These are phyloP conservation scores for Rhodamnia argentea DNA, from an alignment of 345 rosid genomes.

Conservation along the genomic window DNA sequence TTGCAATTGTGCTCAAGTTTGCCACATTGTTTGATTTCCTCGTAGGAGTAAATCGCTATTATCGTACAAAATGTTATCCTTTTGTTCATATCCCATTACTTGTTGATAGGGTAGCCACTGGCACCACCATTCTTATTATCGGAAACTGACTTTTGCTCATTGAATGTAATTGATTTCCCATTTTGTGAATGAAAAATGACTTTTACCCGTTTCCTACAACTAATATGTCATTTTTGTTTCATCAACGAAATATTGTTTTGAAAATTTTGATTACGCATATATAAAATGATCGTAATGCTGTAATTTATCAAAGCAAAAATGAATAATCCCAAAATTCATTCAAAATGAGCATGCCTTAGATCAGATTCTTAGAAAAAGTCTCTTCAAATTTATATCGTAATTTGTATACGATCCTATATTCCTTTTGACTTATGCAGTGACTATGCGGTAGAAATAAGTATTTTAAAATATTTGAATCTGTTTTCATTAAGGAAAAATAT, in stretches of 20 bases:
- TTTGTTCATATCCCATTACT: not conserved
- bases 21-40: not conserved
- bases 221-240: not conserved
- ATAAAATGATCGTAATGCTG: not conserved
- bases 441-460: not conserved
- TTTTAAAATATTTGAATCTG: not conserved
- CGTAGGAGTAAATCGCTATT: fast-evolving
- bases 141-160: not conserved
- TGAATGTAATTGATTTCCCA: not conserved
- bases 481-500: not conserved
- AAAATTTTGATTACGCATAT: not conserved
- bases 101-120: not conserved
- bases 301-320: not conserved
- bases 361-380: not conserved
- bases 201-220: not conserved
- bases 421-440: not conserved
- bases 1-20: no score
- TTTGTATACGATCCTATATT: not conserved
- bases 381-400: not conserved
- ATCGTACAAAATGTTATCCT: not conserved
- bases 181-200: not conserved
- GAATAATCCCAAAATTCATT: not conserved
- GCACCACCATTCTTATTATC: not conserved
- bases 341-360: not conserved
- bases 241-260: not conserved